phyloP scores from a whole-genome alignment of 2,329 filamentous ascomycete species.

The Daldinia sp. region DNA sequence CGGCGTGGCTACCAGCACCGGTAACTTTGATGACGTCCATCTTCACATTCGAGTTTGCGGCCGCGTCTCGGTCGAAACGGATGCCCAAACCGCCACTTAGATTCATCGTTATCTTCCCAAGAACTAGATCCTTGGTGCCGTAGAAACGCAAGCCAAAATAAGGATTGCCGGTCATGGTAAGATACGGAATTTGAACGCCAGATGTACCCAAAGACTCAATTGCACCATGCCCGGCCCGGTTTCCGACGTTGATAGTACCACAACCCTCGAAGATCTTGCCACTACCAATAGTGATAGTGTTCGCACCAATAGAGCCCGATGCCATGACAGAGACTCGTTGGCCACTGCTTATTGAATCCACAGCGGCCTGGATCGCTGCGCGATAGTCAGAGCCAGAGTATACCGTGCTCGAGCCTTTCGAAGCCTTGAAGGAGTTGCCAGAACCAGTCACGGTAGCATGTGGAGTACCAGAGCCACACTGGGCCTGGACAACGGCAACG shows the following conservation, averaged over 20 bases:
- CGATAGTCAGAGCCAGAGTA: constrained; percentile 67
- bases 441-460: constrained; percentile 45
- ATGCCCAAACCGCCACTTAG: constrained; percentile 67
- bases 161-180: constrained; percentile 68
- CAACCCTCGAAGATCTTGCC: constrained; percentile 71
- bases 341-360: constrained; percentile 64
- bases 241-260: constrained; percentile 64
- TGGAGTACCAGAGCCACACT: constrained; percentile 45
- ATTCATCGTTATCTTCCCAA: constrained; percentile 67
- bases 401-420: constrained; percentile 56
- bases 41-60: constrained; percentile 64
- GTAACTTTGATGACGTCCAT: constrained; percentile 66
- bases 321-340: constrained; percentile 67
- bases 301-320: constrained; percentile 67
- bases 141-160: constrained; percentile 70
- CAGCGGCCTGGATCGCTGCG: constrained; percentile 65
- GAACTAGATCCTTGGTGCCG: constrained; percentile 60
- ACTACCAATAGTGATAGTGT: constrained; percentile 62
- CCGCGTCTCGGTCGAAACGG: constrained; percentile 67
- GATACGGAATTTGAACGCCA: constrained; percentile 66
- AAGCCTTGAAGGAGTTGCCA: constrained; percentile 43
- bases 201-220: constrained; percentile 64
- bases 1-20: constrained; percentile 66
- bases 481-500: constrained; percentile 53
- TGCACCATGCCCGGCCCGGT: constrained; percentile 60